Base-by-base conservation (phyloP, 192 early-diverging fungal genomes). In the Hyaloraphidium curvatum region DNA sequence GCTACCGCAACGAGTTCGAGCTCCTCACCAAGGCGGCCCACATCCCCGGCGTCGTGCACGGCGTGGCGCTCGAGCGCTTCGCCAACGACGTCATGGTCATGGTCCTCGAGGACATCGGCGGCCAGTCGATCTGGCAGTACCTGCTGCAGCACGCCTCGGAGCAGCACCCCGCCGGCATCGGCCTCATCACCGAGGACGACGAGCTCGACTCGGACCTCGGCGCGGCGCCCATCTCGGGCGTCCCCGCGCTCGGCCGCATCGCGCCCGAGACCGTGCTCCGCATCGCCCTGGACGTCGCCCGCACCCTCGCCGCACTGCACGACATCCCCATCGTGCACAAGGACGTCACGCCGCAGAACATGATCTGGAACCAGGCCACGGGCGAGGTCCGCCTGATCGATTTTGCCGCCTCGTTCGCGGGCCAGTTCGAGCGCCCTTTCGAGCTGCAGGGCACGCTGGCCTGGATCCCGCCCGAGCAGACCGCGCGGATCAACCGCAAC, bases 31-130 rank as follows among this genome's bases (percentile, higher is more conserved):
- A 22, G 7, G 43, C 43, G 7, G 5, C 14, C 19, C 43, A 48
- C 43, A 48, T 48, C 14, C 43, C 43, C 19, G 43, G 43, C 14
- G 43, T 48, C 43, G 25, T 48, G 7, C 14, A 14, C 4, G 43
- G 17, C 4, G 25, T 48, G 25, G 43, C 43, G 5, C 43, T 48
- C 17, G 43, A 48, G 19, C 14, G 17, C 23, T 48, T 48, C 43
- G 25, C 14, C 7, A 48, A 48, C 25, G 43, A 48, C 43, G 7
- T 48, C 9, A 48, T 25, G 7, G 43, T 25, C 7, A 48, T 48
- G 43, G 43, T 48, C 23, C 43, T 48, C 5, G 43, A 48, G 43
- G 43, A 48, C 43, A 48, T 48, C 25, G 43, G 43, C 11, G 43
- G 43, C 19, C 43, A 14, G 7, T 48, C 43, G 17, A 48, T 48